Evolutionary conservation across 1,284 basidiomycete species (phyloP).

Genomic region (Heterobasidion parviporum): DNA sequence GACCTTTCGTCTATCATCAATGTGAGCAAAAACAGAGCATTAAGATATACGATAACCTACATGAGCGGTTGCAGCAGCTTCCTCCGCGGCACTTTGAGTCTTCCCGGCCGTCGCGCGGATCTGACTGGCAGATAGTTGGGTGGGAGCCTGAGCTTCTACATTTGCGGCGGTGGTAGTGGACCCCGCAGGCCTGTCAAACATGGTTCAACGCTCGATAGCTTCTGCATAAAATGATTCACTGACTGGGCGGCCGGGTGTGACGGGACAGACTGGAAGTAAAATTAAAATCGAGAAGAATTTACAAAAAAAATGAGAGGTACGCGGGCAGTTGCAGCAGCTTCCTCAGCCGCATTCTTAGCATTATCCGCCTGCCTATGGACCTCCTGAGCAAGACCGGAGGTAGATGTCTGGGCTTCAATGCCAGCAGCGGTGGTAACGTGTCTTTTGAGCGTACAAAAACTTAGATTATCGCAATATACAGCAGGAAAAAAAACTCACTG

Average conservation of each 20-base stretch:
- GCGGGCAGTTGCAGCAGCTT: slow-evolving; percentile 40
- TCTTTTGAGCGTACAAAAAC: slow-evolving; percentile 4
- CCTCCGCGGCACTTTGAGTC: slow-evolving; percentile 10
- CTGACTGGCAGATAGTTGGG: slow-evolving; percentile 4
- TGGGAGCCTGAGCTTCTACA: slow-evolving; percentile 4
- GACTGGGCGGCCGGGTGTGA: no score
- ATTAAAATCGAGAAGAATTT: no score
- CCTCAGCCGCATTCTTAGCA: slow-evolving; percentile 34
- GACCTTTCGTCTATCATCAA: slow-evolving; percentile 31
- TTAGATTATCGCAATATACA: no score
- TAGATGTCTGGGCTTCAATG: slow-evolving; percentile 40
- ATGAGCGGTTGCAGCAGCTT: slow-evolving; percentile 15
- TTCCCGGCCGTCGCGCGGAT: slow-evolving; percentile 10
- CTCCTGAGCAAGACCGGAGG: slow-evolving; percentile 26
- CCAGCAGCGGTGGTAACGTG: slow-evolving; percentile 43
- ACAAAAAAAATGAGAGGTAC: slow-evolving; percentile 18
- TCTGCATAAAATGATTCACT: neutral
- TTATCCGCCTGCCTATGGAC: slow-evolving; percentile 36
- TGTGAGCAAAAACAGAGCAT: neutral
- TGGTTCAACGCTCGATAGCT: neutral
- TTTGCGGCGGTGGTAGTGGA: slow-evolving; percentile 8
- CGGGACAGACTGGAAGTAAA: no score
- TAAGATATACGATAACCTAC: slow-evolving; percentile 3
- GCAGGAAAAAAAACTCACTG: no score
- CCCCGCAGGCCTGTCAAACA: neutral